phyloP scores from a whole-genome alignment of 2,329 filamentous ascomycete genomes.

The Hypomyces perniciosus region DNA sequence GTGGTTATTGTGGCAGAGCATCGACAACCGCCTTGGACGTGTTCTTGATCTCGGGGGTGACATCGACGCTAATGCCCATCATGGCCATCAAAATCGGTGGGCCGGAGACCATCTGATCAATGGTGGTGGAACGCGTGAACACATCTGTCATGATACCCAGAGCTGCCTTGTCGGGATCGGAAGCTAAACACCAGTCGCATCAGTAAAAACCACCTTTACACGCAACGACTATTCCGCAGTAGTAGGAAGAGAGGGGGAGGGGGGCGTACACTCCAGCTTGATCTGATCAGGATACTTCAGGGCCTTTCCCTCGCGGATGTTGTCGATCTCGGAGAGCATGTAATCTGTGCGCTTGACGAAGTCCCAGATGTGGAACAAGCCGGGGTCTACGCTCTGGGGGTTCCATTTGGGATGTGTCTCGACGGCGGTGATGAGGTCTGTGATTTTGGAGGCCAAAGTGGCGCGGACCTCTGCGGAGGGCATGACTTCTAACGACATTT shows the following conservation, averaged over 20 bases:
- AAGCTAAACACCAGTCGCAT: constrained; percentile 10
- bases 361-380: constrained; percentile 35
- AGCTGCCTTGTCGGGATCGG: constrained; percentile 18
- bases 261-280: not conserved
- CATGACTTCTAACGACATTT: constrained; percentile 2
- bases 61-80: constrained; percentile 28
- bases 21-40: constrained; percentile 23
- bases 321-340: constrained; percentile 37
- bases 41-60: constrained; percentile 23
- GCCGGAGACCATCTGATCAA: constrained; percentile 27
- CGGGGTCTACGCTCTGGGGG: constrained; percentile 21
- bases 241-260: not conserved
- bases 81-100: constrained; percentile 23
- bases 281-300: constrained; percentile 30
- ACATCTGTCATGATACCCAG: constrained; percentile 26
- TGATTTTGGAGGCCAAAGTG: constrained; percentile 21
- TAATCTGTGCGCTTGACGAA: constrained; percentile 36
- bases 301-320: constrained; percentile 28
- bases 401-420: constrained; percentile 25
- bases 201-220: no score
- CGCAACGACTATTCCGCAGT: no score
- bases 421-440: constrained; percentile 24
- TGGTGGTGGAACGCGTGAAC: constrained; percentile 23
- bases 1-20: constrained; percentile 9
- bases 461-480: constrained; percentile 22